These are phyloP conservation scores for Alternaria rosae DNA, from an alignment of 2,329 filamentous ascomycete species.

Conservation along the genomic window DNA sequence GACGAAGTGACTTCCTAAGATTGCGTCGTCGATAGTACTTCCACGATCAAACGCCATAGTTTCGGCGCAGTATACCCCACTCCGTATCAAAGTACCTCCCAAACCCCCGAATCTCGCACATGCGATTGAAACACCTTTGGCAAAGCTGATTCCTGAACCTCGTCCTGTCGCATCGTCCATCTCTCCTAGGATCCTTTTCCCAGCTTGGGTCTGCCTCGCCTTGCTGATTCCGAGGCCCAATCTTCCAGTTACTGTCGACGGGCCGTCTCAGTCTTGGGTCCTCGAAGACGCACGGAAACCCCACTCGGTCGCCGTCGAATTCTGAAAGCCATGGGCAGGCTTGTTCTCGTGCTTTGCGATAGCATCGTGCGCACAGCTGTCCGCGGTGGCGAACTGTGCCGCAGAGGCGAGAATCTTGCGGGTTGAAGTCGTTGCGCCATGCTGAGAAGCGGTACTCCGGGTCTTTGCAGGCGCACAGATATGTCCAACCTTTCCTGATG, in stretches of 20 bases:
- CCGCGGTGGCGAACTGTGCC: constrained; percentile 30
- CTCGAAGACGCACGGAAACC: constrained; percentile 34
- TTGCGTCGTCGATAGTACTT: not conserved
- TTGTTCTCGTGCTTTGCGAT: constrained; percentile 27
- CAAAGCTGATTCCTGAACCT: constrained; percentile 28
- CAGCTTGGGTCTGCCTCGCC: constrained; percentile 28
- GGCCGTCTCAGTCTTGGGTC: constrained; percentile 21
- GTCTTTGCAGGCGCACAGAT: constrained; percentile 34
- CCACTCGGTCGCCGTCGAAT: constrained; percentile 32
- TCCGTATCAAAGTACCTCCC: constrained; percentile 31
- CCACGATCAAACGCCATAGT: constrained; percentile 11
- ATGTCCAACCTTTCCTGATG: constrained; percentile 27
- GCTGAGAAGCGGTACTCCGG: constrained; percentile 23
- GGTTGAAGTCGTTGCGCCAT: constrained; percentile 33
- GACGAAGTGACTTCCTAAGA: too few species aligned
- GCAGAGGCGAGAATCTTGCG: constrained; percentile 26
- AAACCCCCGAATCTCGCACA: constrained; percentile 35
- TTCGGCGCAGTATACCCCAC: constrained; percentile 25
- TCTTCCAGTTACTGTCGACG: constrained; percentile 28
- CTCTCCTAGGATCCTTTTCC: constrained; percentile 32
- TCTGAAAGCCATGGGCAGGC: constrained; percentile 26
- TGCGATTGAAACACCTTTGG: constrained; percentile 32
- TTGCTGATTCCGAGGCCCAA: constrained; percentile 26
- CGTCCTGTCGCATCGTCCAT: constrained; percentile 28
- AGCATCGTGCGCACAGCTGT: constrained; percentile 33